Conservation (phyloP, 176 grass and related monocot species). For the maize (Zea mays) region Zm-B73-REFERENCE-NAM-5.0 NC_050097.1:3871001-3871500, state of each 20-base stretch:
- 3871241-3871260: conserved; percentile 87
- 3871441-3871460: conserved; percentile 89
- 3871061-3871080: conserved; percentile 40
- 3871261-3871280: conserved; percentile 77
- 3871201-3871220: conserved; percentile 55
- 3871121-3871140: conserved; percentile 29
- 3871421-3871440: conserved; percentile 99
- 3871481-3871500: conserved; percentile 98
- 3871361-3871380: neutral
- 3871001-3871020: conserved; percentile 31
- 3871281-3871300: neutral
- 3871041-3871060: conserved; percentile 26
- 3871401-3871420: conserved; percentile 32
- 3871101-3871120: conserved; percentile 44
- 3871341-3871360: neutral
- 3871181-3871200: conserved; percentile 19
- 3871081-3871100: conserved; percentile 36
- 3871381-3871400: neutral
- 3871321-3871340: neutral
- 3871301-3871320: neutral
- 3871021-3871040: conserved; percentile 36
- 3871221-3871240: conserved; percentile 59
- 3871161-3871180: neutral
- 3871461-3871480: conserved; percentile 95
- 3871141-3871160: conserved; percentile 18